Percentiles rank a stretch among this genome's conserved stretches.
These are phyloP conservation scores for Colletotrichum sublineola DNA, from an alignment of 2,329 filamentous ascomycete genomes.

Conservation along the genomic window DNA sequence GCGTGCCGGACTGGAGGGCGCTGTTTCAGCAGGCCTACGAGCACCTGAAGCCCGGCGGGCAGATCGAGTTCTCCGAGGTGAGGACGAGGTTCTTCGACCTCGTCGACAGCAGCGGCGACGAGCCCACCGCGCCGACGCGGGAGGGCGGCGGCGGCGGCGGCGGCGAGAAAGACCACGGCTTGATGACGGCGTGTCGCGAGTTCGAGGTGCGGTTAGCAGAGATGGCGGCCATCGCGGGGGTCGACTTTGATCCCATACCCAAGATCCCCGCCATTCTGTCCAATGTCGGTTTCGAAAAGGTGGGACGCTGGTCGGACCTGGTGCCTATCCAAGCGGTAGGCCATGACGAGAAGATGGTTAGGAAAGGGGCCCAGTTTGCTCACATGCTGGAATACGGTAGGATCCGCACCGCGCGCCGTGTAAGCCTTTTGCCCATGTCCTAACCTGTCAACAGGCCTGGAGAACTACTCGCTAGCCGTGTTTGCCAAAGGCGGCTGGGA, in stretches of 20 bases:
- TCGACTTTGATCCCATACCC: constrained; percentile 58
- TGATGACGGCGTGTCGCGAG: constrained; percentile 48
- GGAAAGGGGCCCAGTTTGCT: constrained; percentile 54
- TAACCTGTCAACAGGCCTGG: constrained; percentile 39
- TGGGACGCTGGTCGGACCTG: constrained; percentile 57
- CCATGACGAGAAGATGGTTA: constrained; percentile 54
- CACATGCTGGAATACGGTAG: constrained; percentile 55
- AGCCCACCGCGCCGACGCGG: constrained; percentile 42
- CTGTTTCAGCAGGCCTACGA: constrained; percentile 54
- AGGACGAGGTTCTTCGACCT: constrained; percentile 57
- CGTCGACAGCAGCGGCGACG: constrained; percentile 50
- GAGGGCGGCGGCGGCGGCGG: constrained; percentile 11
- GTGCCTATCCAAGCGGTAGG: constrained; percentile 57
- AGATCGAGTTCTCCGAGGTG: constrained; percentile 60
- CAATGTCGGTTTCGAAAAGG: constrained; percentile 55
- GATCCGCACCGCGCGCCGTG: constrained; percentile 13
- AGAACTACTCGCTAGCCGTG: constrained; percentile 51
- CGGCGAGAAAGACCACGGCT: constrained; percentile 37
- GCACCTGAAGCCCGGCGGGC: constrained; percentile 59
- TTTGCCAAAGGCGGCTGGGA: constrained; percentile 51
- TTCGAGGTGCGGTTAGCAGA: constrained; percentile 51
- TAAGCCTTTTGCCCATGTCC: constrained; percentile 19
- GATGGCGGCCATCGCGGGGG: constrained; percentile 47
- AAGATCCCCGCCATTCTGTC: constrained; percentile 52
- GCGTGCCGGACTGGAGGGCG: constrained; percentile 57